A percentile compares a stretch with the other conserved stretches of the same genome.
Evolutionary conservation across 495 filamentous ascomycete species (phyloP).

Genomic region (Pyronema omphalodes): DNA sequence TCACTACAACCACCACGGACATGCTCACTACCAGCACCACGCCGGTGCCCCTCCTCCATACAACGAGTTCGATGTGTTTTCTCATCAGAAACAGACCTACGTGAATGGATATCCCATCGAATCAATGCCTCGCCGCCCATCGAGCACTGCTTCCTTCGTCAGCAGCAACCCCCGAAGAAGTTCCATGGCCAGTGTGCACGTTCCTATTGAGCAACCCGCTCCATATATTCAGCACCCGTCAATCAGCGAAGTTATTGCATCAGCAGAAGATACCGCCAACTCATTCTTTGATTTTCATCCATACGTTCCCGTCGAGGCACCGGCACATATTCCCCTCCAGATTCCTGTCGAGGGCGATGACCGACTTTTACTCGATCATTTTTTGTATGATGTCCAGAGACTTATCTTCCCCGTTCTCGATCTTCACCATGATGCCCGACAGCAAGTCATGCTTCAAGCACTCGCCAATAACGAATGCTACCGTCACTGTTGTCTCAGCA

Average conservation of each 20-base stretch:
- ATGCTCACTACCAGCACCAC: constrained; percentile 28
- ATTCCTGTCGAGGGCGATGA: constrained; percentile 84
- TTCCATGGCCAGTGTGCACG: constrained; percentile 10
- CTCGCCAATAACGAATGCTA: constrained; percentile 83
- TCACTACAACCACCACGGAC: constrained; percentile 35
- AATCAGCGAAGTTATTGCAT: neutral
- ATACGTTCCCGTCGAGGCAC: constrained; percentile 42
- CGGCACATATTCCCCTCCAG: constrained; percentile 3
- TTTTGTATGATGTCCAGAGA: constrained; percentile 69
- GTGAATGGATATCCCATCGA: constrained; percentile 60
- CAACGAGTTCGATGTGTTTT: constrained; percentile 91
- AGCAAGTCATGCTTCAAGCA: constrained; percentile 64
- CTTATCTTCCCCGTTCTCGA: constrained; percentile 84
- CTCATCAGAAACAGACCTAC: constrained; percentile 60
- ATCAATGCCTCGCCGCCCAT: constrained; percentile 21
- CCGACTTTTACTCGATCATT: constrained; percentile 73
- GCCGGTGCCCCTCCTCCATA: constrained; percentile 36
- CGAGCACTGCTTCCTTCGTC: constrained; percentile 19
- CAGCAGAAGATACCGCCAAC: constrained; percentile 7
- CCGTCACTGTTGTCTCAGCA: constrained; percentile 88
- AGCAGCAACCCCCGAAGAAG: constrained; percentile 18
- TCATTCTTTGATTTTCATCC: constrained; percentile 60
- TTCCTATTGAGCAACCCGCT: neutral
- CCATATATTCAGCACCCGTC: neutral
- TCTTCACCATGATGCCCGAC: constrained; percentile 56